Evolutionary conservation across 1,284 basidiomycete genomes (phyloP), one percentile per base, ranked within the genome.

Genomic region (Papiliotrema flavescens): DNA sequence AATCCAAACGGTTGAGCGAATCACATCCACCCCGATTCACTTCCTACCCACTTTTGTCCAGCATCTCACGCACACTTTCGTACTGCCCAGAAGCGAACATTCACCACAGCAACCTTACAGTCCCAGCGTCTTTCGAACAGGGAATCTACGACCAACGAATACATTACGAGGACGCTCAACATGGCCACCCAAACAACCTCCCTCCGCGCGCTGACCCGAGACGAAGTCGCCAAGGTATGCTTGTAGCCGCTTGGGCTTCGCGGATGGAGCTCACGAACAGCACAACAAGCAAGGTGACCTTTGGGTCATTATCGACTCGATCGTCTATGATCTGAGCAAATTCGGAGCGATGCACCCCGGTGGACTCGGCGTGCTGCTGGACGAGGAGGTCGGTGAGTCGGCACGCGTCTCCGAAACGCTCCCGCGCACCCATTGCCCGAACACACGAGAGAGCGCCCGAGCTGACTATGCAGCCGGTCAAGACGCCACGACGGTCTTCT

Each of bases 401-500:
- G 1, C 13, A n/a, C 32, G 11, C 39, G 5, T 5, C 3, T 6
- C n/a, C 47, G 23, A 24, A 41, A 17, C 34, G n/a, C 7, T 19
- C 58, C 58, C 32, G 36, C 23, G 34, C 20, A 7, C 28, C 7
- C n/a, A 53, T 49, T 36, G 36, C 47, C 40, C 36, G 19, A 4
- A 11, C 43, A 3, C 22, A 5, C 28, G 6, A 32, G 28, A 32
- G 28, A 5, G 6, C 4, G 8, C 7, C n/a, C 4, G 43, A 45
- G 37, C 48, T 41, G 28, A 49, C 4, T 9, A 6, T 36, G 13
- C 44, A 85, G 87, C 86, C 55, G 89, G 88, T 4, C 81, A 88
- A 71, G 90, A 94, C 70, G 89, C 88, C 3, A 92, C 90, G 0
- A 87, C 90, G 51, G 84, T 82, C 2, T 93, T 93, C 79, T 93